A percentile compares a stretch with the other conserved stretches of the same genome.
These are phyloP conservation scores for Xylaria telfairii DNA, from an alignment of 495 filamentous ascomycete species.

Conservation along the genomic window DNA sequence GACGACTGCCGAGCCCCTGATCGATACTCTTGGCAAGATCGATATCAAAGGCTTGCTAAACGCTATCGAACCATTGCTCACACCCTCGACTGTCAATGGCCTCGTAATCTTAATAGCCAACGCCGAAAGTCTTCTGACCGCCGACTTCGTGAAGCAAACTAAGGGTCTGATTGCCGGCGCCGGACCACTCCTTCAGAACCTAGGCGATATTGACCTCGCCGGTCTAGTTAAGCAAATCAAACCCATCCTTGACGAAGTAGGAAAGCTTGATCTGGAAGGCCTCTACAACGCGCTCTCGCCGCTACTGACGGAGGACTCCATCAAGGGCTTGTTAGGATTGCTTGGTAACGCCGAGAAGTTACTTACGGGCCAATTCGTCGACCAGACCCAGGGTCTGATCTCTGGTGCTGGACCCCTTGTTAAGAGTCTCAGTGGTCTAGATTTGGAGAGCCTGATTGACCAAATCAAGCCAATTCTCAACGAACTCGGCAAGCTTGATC, in stretches of 20 bases:
- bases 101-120: slow-evolving; percentile 53
- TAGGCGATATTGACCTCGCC: slow-evolving; percentile 34
- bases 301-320: slow-evolving; percentile 41
- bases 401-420: slow-evolving; percentile 44
- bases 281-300: slow-evolving; percentile 40
- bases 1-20: slow-evolving; percentile 25
- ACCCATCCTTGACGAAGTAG: slow-evolving; percentile 23
- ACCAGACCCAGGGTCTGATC: slow-evolving; percentile 50
- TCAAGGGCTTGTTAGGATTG: slow-evolving; percentile 45
- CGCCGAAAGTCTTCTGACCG: slow-evolving; percentile 49
- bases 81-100: slow-evolving; percentile 47
- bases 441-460: slow-evolving; percentile 40
- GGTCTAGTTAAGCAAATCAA: slow-evolving; percentile 29
- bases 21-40: slow-evolving; percentile 39
- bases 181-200: slow-evolving; percentile 34
- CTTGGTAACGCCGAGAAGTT: slow-evolving; percentile 49
- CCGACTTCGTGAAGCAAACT: slow-evolving; percentile 49
- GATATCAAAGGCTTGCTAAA: slow-evolving; percentile 52
- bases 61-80: slow-evolving; percentile 48
- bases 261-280: slow-evolving; percentile 32
- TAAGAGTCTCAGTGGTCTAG: slow-evolving; percentile 42
- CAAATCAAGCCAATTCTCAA: slow-evolving; percentile 47
- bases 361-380: slow-evolving; percentile 49
- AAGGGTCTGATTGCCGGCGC: slow-evolving; percentile 38
- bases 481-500: slow-evolving; percentile 35